Conservation (phyloP, 1,284 basidiomycete species). For the Apiotrichum montevideense region DNA sequence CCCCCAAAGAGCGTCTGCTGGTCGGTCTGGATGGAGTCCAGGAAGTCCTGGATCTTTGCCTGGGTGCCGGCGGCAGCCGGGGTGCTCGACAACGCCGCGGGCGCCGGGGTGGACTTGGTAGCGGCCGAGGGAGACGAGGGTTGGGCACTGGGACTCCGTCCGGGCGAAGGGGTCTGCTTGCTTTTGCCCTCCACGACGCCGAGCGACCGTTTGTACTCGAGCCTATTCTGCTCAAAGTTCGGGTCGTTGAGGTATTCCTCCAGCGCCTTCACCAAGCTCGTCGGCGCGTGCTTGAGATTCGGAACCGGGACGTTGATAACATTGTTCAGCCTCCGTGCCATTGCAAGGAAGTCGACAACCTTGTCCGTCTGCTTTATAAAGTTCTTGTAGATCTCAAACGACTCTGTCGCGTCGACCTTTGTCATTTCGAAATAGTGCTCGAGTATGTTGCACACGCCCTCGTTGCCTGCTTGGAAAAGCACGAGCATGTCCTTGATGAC, state of each 20-base stretch:
- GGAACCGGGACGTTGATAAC: constrained; percentile 89
- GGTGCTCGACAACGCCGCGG: constrained; percentile 10
- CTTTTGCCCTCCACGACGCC: constrained; percentile 58
- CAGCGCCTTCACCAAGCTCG: constrained; percentile 82
- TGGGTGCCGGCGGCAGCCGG: constrained; percentile 19
- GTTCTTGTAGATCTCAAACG: constrained; percentile 82
- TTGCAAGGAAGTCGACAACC: constrained; percentile 89
- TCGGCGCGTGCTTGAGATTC: constrained; percentile 90
- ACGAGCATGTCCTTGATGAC: constrained; percentile 95
- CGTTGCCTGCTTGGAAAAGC: constrained; percentile 93
- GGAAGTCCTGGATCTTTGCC: constrained; percentile 71
- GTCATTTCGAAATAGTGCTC: constrained; percentile 99
- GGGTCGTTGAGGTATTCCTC: constrained; percentile 95
- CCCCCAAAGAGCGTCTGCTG: constrained; percentile 50
- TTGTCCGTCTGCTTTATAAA: constrained; percentile 93
- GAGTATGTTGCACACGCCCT: constrained; percentile 94
- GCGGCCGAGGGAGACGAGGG: constrained; percentile 10
- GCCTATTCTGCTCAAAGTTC: constrained; percentile 88
- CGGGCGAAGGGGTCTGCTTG: constrained; percentile 1
- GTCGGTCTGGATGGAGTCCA: constrained; percentile 79
- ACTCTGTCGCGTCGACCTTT: constrained; percentile 76
- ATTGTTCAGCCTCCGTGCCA: constrained; percentile 87
- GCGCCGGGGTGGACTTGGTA: constrained; percentile 1
- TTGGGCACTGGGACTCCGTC: constrained; percentile 2
- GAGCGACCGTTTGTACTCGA: constrained; percentile 85